Percentiles rank a stretch among this genome's conserved stretches.
Evolutionary conservation across 75 land plant genomes (phyloP).

Genomic region (Chamaecyparis obtusa): DNA sequence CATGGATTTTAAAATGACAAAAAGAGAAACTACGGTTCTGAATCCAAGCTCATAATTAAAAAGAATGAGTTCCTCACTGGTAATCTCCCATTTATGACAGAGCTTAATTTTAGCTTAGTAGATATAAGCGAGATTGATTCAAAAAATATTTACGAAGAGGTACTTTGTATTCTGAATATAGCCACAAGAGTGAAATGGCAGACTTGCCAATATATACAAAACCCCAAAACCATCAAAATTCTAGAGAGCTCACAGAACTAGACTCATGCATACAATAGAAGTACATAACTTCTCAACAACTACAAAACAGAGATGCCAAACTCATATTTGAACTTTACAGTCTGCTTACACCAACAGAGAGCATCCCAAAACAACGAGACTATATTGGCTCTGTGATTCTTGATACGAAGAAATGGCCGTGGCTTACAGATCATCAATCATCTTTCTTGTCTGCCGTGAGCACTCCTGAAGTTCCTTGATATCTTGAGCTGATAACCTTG

Average conservation of each 20-base stretch:
- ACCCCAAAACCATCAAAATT: neutral
- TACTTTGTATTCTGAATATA: too few relatives aligned
- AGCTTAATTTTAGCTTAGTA: too few relatives aligned
- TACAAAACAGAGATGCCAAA: neutral
- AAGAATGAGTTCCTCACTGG: too few relatives aligned
- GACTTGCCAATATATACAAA: neutral
- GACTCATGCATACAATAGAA: neutral
- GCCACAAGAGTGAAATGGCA: neutral
- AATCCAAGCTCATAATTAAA: too few relatives aligned
- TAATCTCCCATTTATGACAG: too few relatives aligned
- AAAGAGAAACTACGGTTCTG: too few relatives aligned
- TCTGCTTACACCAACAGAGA: neutral
- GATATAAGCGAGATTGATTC: too few relatives aligned
- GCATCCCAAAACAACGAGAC: neutral
- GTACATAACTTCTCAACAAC: neutral
- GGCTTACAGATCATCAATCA: neutral
- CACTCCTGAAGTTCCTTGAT: neutral
- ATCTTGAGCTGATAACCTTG: neutral
- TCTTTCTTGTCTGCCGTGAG: neutral
- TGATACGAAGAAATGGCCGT: neutral
- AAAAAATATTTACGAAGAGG: too few relatives aligned
- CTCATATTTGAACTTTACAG: neutral
- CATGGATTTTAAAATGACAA: too few relatives aligned
- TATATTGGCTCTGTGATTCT: neutral
- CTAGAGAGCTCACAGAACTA: neutral